A percentile compares a stretch with the other conserved stretches of the same genome.
Evolutionary conservation across 2,329 filamentous ascomycete species (phyloP).

Genomic region (Fusarium lateritium): DNA sequence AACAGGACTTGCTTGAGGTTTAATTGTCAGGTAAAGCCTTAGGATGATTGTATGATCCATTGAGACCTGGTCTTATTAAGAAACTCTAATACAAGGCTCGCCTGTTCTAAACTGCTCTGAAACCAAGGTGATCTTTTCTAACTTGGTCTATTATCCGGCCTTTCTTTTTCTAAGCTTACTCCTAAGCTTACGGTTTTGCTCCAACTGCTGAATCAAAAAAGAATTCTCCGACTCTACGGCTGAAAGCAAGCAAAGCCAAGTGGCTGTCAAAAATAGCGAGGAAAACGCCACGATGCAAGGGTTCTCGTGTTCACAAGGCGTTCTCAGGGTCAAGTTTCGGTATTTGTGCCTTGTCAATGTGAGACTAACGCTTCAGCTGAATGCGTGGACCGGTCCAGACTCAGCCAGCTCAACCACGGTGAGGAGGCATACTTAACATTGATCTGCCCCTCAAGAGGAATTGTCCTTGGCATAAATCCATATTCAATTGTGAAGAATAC

Average conservation of each 20-base stretch:
- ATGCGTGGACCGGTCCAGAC: conserved; percentile 42
- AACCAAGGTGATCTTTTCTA: too few relatives aligned
- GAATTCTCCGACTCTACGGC: background rate
- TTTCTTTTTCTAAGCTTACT: too few relatives aligned
- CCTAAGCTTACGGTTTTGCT: too few relatives aligned
- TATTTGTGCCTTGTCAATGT: conserved; percentile 34
- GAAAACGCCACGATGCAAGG: background rate
- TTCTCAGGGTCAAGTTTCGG: conserved; percentile 6
- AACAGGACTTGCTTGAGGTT: too few relatives aligned
- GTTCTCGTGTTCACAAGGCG: conserved; percentile 9
- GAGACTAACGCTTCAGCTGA: conserved; percentile 39
- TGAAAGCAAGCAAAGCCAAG: conserved; percentile 23
- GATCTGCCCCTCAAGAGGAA: too few relatives aligned
- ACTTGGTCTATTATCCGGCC: too few relatives aligned
- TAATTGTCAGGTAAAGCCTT: too few relatives aligned
- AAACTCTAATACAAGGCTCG: too few relatives aligned
- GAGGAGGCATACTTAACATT: conserved; percentile 15
- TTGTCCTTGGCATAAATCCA: background rate
- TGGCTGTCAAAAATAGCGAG: conserved; percentile 9
- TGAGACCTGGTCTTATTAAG: too few relatives aligned
- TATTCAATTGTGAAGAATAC: background rate
- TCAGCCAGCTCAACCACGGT: background rate
- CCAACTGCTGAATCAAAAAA: too few relatives aligned
- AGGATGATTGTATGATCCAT: too few relatives aligned
- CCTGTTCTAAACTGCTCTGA: too few relatives aligned